Evolutionary conservation across 176 grass and related monocot species (phyloP), one percentile per base, ranked within the genome.

Genomic region (Zoysia pacifica): DNA sequence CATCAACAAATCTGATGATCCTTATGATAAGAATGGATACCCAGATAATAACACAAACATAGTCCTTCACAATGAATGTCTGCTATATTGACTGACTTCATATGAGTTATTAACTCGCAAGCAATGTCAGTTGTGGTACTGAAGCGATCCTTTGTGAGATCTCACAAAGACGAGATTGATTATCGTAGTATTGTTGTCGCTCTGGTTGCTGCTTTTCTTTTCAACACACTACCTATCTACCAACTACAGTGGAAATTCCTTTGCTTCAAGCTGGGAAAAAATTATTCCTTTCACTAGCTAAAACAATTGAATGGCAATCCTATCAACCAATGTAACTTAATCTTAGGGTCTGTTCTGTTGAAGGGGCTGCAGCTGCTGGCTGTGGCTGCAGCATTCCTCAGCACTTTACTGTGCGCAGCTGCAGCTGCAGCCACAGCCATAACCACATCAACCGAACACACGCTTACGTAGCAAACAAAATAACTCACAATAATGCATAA

Each of bases 1-100:
- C 35, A 53, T 54, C 52, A 74, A 43, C 64, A 86, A 80, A 74
- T 67, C 36, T 60, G 4, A 16, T 14, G 61, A 74, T 7, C 18
- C 46, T 15, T 74, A 13, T 37, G 16, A 55, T 36, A 11, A 18
- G 8, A 54, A 56, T n/a, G 5, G 11, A 59, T 5, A 45, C 37
- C 56, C 51, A 60, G 47, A 61, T 7, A 11, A 52, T 13, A 49
- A 3, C 5, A 16, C n/a, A 70, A 19, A 35, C n/a, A n/a, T 50
- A 42, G 10, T 76, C n/a, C 18, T 69, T 18, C 45, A 35, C 10
- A 35, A 49, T 45, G 49, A 5, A 48, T 15, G 9, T 69, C 45
- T 11, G 46, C 14, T 19, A 0, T 61, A 50, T 67, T 42, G 20
- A 28, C n/a, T 20, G 6, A 11, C 59, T 61, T 3, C 19, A 4